phyloP scores from a whole-genome alignment of 305 asterid genomes.

The Striga hermonthica region DNA sequence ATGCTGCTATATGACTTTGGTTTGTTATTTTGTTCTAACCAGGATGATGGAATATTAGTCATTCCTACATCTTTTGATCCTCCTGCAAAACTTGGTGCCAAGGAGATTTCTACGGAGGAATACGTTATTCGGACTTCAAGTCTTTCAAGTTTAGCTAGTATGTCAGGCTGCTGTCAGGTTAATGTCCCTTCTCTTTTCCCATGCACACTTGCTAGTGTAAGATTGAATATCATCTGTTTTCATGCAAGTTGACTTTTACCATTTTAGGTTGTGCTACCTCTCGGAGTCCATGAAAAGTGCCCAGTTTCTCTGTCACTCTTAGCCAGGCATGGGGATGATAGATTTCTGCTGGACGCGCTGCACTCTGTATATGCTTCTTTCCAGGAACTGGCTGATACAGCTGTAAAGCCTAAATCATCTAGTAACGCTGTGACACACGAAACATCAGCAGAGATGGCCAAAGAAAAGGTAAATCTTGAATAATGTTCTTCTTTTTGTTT shows the following conservation, averaged over 20 bases:
- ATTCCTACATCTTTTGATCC: constrained; percentile 69
- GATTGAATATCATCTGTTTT: constrained; percentile 14
- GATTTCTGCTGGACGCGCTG: constrained; percentile 74
- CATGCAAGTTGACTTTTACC: constrained; percentile 20
- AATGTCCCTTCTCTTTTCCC: constrained; percentile 26
- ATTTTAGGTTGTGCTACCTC: constrained; percentile 70
- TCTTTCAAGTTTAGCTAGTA: constrained; percentile 78
- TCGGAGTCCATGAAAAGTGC: constrained; percentile 73
- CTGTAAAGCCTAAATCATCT: constrained; percentile 49
- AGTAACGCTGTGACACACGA: constrained; percentile 50
- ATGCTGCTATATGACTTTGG: constrained; percentile 21
- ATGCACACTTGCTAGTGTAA: background rate
- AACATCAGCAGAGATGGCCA: constrained; percentile 85
- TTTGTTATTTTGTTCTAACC: constrained; percentile 31
- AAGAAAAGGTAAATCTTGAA: constrained; percentile 68
- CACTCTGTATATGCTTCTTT: constrained; percentile 61
- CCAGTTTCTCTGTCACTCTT: constrained; percentile 81
- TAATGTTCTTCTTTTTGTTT: background rate
- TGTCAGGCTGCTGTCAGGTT: constrained; percentile 99
- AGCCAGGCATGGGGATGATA: constrained; percentile 92
- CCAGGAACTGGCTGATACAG: constrained; percentile 56
- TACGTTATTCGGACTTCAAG: constrained; percentile 51
- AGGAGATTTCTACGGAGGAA: constrained; percentile 62
- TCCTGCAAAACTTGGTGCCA: constrained; percentile 85
- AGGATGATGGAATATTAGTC: constrained; percentile 91